Evolutionary conservation across 2,329 filamentous ascomycete species (phyloP).

Genomic region (Coleophoma cylindrospora): DNA sequence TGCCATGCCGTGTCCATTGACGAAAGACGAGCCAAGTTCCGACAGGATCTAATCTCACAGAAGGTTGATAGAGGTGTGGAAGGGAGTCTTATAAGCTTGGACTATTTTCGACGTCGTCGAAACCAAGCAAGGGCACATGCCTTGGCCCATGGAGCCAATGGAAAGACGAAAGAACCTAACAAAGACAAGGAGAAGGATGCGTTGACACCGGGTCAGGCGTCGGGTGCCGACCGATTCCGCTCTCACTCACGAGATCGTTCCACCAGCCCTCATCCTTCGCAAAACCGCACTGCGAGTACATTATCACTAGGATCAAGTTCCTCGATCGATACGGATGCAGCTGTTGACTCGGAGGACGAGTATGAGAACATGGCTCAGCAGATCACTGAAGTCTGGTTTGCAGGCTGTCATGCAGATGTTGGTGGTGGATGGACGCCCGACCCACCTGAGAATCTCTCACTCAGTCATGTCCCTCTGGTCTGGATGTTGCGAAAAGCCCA

Average conservation of each 20-base stretch:
- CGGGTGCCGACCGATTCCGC: not conserved
- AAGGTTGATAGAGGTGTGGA: not conserved
- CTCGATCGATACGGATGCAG: not conserved
- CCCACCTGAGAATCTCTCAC: slow-evolving; percentile 9
- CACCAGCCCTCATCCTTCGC: not conserved
- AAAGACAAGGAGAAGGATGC: not conserved
- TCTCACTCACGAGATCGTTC: slow-evolving; percentile 31
- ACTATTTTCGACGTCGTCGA: not conserved
- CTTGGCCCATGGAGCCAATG: not conserved
- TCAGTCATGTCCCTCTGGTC: slow-evolving; percentile 42
- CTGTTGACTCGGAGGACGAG: slow-evolving; percentile 4
- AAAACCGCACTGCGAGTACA: not conserved
- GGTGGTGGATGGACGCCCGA: slow-evolving; percentile 49
- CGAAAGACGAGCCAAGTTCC: not conserved
- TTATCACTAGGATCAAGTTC: not conserved
- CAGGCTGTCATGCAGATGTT: slow-evolving; percentile 55
- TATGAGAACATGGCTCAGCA: slow-evolving; percentile 40
- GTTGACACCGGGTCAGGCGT: too few relatives aligned
- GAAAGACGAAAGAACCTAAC: not conserved
- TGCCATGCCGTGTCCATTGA: not conserved
- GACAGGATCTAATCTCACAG: not conserved
- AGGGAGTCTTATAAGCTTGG: not conserved
- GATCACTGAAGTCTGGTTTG: slow-evolving; percentile 56
- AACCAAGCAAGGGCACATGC: not conserved
- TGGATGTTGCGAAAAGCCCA: slow-evolving; percentile 57